Evolutionary conservation across 805 yeast species (phyloP).

Genomic region (Schwanniomyces vanrijiae): DNA sequence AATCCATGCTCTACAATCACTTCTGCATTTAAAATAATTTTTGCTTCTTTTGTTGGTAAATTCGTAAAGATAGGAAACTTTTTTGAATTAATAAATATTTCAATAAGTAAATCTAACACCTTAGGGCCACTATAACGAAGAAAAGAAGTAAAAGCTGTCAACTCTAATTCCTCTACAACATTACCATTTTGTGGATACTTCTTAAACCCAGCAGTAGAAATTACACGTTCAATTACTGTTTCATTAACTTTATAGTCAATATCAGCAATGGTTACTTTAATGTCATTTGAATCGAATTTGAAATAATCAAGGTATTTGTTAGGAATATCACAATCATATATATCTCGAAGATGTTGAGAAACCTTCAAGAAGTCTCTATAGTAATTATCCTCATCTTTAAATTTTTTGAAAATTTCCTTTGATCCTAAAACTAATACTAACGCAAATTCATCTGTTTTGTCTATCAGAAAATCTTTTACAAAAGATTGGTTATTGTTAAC

Average conservation of each 20-base stretch:
- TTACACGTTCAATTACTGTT: constrained; percentile 18
- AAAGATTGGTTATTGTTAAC: constrained; percentile 26
- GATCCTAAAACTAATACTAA: constrained; percentile 30
- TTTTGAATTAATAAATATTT: constrained; percentile 11
- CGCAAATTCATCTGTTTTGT: constrained; percentile 12
- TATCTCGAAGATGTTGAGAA: constrained; percentile 18
- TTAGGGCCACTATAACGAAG: constrained; percentile 38
- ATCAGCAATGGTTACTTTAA: constrained; percentile 15
- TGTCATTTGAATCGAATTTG: constrained; percentile 15
- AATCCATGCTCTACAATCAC: constrained; percentile 53
- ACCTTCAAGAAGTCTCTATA: constrained; percentile 22
- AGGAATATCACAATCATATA: constrained; percentile 27
- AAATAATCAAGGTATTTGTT: constrained; percentile 17
- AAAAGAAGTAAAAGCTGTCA: constrained; percentile 56
- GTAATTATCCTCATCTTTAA: constrained; percentile 19
- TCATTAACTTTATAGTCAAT: constrained; percentile 15
- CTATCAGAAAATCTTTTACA: constrained; percentile 25
- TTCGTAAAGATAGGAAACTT: constrained; percentile 4
- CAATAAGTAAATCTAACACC: constrained; percentile 22
- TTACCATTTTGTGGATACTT: not conserved
- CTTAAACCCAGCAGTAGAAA: constrained; percentile 25
- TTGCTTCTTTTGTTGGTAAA: constrained; percentile 6
- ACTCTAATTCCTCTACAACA: constrained; percentile 28
- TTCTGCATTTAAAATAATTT: constrained; percentile 32
- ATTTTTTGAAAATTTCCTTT: constrained; percentile 16